Conservation (phyloP, 1,139 yeast genomes). For the Candida neerlandica region DNA sequence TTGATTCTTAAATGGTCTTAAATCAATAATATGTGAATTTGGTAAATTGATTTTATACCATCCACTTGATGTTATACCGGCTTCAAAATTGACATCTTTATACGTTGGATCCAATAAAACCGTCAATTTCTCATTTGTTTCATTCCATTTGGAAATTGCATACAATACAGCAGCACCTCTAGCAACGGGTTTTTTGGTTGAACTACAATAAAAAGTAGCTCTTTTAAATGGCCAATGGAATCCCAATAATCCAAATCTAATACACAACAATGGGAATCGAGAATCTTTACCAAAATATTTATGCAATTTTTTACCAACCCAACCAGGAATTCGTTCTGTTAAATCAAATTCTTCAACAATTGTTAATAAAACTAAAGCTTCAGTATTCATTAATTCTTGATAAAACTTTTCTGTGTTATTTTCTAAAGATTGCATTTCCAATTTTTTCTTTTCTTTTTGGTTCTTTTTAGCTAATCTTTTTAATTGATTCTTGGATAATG, state of each 20-base stretch:
- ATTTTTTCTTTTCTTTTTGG: slow-evolving; percentile 15
- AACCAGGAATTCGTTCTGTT: slow-evolving; percentile 33
- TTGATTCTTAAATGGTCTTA: slow-evolving; percentile 36
- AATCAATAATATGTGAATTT: slow-evolving; percentile 42
- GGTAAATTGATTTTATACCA: slow-evolving; percentile 41
- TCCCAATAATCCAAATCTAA: slow-evolving; percentile 43
- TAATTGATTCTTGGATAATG: slow-evolving; percentile 38
- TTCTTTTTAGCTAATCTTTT: slow-evolving; percentile 35
- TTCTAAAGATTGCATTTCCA: slow-evolving; percentile 18
- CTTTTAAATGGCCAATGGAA: slow-evolving; percentile 53
- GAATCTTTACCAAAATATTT: slow-evolving; percentile 33
- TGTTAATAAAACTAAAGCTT: slow-evolving; percentile 42
- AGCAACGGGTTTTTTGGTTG: slow-evolving; percentile 42
- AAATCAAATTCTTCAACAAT: slow-evolving; percentile 39
- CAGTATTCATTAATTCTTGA: slow-evolving; percentile 38
- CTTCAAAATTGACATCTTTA: slow-evolving; percentile 33
- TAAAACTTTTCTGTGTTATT: slow-evolving; percentile 27
- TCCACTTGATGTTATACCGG: slow-evolving; percentile 40
- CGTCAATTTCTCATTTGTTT: slow-evolving; percentile 28
- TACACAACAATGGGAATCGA: slow-evolving; percentile 30
- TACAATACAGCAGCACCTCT: slow-evolving; percentile 42
- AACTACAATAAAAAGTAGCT: slow-evolving; percentile 39
- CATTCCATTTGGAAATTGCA: slow-evolving; percentile 41
- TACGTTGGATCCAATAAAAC: slow-evolving; percentile 43
- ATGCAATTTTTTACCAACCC: slow-evolving; percentile 26